Evolutionary conservation across 139 green algal species (phyloP), one percentile per base, ranked within the genome.

Genomic region (Yamagishiella unicocca): DNA sequence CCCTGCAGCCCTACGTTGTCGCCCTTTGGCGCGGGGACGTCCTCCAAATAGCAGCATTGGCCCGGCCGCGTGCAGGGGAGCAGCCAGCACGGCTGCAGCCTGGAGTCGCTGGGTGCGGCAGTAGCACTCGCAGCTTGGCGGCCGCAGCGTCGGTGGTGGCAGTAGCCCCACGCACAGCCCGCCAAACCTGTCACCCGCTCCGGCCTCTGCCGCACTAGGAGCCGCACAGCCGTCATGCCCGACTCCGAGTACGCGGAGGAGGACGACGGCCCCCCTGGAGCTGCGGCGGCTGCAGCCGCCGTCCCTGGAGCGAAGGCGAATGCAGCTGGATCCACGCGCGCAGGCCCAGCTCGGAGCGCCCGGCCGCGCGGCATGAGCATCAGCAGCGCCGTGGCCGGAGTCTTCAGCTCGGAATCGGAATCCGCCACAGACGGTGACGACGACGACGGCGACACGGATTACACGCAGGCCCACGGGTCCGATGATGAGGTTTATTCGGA

Each of bases 401-500:
- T 74, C 66, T 74, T 74, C 66, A 74, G 55, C 27, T 84, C 77
- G 19, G 55, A 73, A 4, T 55, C 54, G 12, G 77, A 73, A 27
- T 45, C 55, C 4, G 77, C 46, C 5, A 84, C 77, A 12, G 54
- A 84, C 58, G 55, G 37, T 6, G 77, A 84, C 75, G 73, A 81
- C 21, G 73, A 81, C 31, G 73, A 62, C 31, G 55, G 37, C 35
- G 77, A 84, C 75, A 82, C 75, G 9, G 75, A 82, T 14, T 81
- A 43, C 73, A 81, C 73, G 29, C 43, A 64, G 70, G 40, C 38
- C 38, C 70, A 10, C 14, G 73, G 73, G 2, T 81, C 73, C 29
- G 73, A 81, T 43, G 73, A 81, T 19, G 73, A 81, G 8, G 42
- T 54, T 8, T 21, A 53, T 35, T 68, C 54, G 53, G 37, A 54